phyloP scores from a whole-genome alignment of 2,329 filamentous ascomycete species.

The Ustulina deusta region DNA sequence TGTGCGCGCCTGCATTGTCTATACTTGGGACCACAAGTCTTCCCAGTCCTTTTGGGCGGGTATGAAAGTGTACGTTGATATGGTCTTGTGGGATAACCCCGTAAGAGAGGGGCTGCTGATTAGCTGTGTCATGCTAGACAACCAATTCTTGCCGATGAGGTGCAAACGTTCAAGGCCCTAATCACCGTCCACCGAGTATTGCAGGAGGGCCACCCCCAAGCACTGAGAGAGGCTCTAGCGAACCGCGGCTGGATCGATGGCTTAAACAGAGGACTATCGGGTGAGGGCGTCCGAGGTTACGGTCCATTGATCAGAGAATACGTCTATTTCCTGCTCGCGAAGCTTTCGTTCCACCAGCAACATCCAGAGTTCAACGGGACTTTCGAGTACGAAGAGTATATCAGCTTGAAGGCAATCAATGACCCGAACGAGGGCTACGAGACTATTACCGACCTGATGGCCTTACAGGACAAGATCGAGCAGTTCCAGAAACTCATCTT shows the following conservation, averaged over 20 bases:
- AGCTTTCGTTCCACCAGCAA: constrained; percentile 95
- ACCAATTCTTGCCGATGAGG: constrained; percentile 97
- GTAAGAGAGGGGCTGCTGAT: constrained; percentile 35
- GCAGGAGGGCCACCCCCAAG: constrained; percentile 92
- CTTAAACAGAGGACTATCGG: constrained; percentile 82
- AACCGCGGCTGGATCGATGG: constrained; percentile 94
- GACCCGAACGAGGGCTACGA: constrained; percentile 98
- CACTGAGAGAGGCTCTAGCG: constrained; percentile 87
- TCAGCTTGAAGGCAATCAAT: constrained; percentile 97
- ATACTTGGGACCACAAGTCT: constrained; percentile 99
- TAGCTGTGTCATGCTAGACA: constrained; percentile 67
- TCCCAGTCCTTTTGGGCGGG: constrained; percentile 95
- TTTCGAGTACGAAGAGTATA: constrained; percentile 99
- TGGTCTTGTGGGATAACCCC: not conserved
- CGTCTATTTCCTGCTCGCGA: constrained; percentile 92
- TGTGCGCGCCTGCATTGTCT: constrained; percentile 97
- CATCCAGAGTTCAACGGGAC: constrained; percentile 98
- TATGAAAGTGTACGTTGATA: constrained; percentile 87
- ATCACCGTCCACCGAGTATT: constrained; percentile 98
- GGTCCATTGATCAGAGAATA: constrained; percentile 95
- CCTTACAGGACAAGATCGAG: constrained; percentile 96
- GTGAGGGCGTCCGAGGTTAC: constrained; percentile 90
- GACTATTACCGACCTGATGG: constrained; percentile 97
- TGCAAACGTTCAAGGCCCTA: constrained; percentile 98
- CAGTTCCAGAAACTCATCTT: constrained; percentile 99